Percentiles rank a stretch among this genome's conserved stretches.
Evolutionary conservation across 192 early-diverging fungal genomes (phyloP).

Genomic region (Podila clonocystis): DNA sequence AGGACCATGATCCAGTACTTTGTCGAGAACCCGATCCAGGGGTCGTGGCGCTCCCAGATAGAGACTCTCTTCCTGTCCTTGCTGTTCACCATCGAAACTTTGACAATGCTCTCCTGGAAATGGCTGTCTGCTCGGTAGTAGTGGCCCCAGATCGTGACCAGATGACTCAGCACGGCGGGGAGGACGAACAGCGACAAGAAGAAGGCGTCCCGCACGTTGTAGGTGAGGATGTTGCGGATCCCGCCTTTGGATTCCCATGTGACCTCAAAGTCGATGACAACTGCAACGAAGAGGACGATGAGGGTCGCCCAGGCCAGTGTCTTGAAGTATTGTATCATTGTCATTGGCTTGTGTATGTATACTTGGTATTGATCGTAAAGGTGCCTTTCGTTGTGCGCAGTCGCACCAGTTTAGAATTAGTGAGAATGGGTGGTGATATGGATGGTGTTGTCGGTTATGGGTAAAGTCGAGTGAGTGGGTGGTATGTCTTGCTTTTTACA

Average conservation of each 20-base stretch:
- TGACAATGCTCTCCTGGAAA: constrained; percentile 26
- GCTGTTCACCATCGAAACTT: neutral
- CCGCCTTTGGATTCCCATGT: constrained; percentile 3
- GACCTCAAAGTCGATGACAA: constrained; percentile 18
- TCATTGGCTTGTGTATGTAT: neutral
- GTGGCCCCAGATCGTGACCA: constrained; percentile 49
- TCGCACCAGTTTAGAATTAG: too few relatives aligned
- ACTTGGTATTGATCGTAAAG: neutral
- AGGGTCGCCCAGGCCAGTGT: neutral
- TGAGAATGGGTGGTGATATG: too few relatives aligned
- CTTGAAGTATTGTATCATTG: constrained; percentile 4
- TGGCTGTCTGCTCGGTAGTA: constrained; percentile 23
- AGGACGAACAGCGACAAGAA: constrained; percentile 16
- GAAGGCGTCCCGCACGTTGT: constrained; percentile 27
- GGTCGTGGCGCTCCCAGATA: constrained; percentile 40
- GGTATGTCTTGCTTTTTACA: too few relatives aligned
- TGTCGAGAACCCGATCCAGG: constrained; percentile 28
- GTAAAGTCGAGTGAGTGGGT: too few relatives aligned
- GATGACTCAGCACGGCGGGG: constrained; percentile 24
- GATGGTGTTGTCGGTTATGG: too few relatives aligned
- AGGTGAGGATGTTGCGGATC: constrained; percentile 16
- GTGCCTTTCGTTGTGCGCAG: too few relatives aligned
- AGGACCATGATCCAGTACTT: constrained; percentile 25
- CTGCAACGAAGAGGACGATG: neutral
- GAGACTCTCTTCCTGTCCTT: constrained; percentile 19